Evolutionary conservation across 176 grass and related monocot species (phyloP).

Genomic region (Pontederia paniculata): DNA sequence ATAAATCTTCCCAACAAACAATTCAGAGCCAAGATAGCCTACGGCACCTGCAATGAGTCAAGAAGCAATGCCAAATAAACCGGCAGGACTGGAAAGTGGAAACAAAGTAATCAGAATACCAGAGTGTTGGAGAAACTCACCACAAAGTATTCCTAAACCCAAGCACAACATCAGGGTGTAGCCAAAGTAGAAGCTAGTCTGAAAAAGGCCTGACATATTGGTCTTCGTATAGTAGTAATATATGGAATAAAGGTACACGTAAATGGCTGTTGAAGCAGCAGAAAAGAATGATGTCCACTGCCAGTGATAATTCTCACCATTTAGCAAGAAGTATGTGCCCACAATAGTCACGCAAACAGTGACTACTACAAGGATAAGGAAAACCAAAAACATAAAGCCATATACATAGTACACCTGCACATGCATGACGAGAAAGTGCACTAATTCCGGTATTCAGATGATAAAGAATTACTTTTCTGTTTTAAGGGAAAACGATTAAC

Average conservation of each 20-base stretch:
- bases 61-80: neutral
- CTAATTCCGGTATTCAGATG: no score
- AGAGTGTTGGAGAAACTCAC: slow-evolving; percentile 35
- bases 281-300: slow-evolving; percentile 99
- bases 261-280: slow-evolving; percentile 82
- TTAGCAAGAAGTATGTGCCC: slow-evolving; percentile 91
- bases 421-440: slow-evolving; percentile 15
- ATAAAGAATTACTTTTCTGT: no score
- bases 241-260: slow-evolving; percentile 89
- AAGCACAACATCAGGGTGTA: slow-evolving; percentile 97
- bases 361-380: slow-evolving; percentile 85
- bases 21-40: neutral
- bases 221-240: slow-evolving; percentile 96
- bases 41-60: neutral
- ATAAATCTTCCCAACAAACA: neutral
- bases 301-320: slow-evolving; percentile 96
- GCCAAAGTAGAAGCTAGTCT: no score
- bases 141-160: slow-evolving; percentile 87
- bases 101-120: neutral
- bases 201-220: slow-evolving; percentile 98
- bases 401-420: slow-evolving; percentile 93
- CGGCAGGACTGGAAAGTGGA: neutral
- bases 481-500: no score
- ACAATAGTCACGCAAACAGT: slow-evolving; percentile 93
- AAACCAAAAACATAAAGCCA: slow-evolving; percentile 91